phyloP scores from a whole-genome alignment of 192 early-diverging fungal species.

The Mortierella hygrophila region DNA sequence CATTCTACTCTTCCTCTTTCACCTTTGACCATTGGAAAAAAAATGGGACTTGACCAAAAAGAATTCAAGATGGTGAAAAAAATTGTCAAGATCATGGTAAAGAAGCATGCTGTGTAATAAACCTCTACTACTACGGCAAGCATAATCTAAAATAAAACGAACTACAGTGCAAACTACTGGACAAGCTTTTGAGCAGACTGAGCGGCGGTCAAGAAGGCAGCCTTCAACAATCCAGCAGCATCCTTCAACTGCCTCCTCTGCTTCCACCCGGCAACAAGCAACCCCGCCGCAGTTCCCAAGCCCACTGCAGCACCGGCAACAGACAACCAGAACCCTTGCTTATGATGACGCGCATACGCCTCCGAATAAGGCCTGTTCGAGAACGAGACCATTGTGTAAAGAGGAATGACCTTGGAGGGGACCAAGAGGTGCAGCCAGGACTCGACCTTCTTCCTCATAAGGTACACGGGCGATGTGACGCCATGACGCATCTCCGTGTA shows the following conservation, averaged over 20 bases:
- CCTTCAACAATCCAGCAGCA: slow-evolving; percentile 28
- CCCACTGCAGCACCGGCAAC: slow-evolving; percentile 33
- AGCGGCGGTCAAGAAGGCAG: slow-evolving; percentile 24
- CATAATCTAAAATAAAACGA: too few species aligned
- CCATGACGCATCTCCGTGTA: slow-evolving; percentile 94
- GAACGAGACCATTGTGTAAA: slow-evolving; percentile 98
- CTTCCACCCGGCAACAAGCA: slow-evolving; percentile 40
- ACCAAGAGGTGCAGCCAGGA: slow-evolving; percentile 77
- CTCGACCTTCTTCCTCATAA: slow-evolving; percentile 87
- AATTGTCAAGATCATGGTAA: too few species aligned
- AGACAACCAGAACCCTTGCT: slow-evolving; percentile 66
- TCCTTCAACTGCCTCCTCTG: slow-evolving; percentile 33
- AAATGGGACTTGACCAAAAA: too few species aligned
- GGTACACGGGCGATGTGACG: slow-evolving; percentile 80
- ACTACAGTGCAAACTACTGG: neutral
- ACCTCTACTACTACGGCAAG: too few species aligned
- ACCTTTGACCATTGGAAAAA: too few species aligned
- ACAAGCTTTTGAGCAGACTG: slow-evolving; percentile 40
- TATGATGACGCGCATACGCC: slow-evolving; percentile 63
- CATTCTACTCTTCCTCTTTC: too few species aligned
- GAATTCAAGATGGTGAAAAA: too few species aligned
- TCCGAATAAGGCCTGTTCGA: slow-evolving; percentile 89
- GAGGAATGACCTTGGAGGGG: slow-evolving; percentile 81
- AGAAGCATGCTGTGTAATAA: too few species aligned
- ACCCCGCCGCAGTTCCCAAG: slow-evolving; percentile 33